A percentile compares a stretch with the other conserved stretches of the same genome.
Conservation (phyloP, 495 filamentous ascomycete species). For the Trichocladium antarcticum region DNA sequence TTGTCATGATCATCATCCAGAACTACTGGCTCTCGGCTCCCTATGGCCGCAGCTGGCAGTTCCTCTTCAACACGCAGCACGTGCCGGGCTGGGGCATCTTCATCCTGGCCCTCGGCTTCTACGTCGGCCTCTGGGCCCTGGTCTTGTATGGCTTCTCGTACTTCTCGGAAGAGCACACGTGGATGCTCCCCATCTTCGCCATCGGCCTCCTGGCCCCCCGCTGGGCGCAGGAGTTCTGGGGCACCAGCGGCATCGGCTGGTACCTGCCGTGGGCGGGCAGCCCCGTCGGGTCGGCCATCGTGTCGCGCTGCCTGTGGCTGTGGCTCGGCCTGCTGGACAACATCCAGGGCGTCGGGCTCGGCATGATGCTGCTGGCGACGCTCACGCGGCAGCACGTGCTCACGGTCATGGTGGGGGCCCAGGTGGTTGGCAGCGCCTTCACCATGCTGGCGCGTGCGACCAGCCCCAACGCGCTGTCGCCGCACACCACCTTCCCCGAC, state of each 20-base stretch:
- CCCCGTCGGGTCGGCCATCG: constrained; percentile 39
- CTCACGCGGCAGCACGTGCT: constrained; percentile 50
- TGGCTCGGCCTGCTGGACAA: constrained; percentile 55
- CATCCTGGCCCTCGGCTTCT: constrained; percentile 47
- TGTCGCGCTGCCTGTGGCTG: constrained; percentile 49
- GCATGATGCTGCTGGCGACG: constrained; percentile 54
- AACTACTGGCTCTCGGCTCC: constrained; percentile 55
- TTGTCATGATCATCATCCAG: constrained; percentile 51
- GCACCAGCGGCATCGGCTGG: constrained; percentile 42
- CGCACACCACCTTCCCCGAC: constrained; percentile 54
- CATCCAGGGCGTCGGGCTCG: constrained; percentile 50
- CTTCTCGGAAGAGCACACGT: constrained; percentile 45
- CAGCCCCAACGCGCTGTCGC: constrained; percentile 48
- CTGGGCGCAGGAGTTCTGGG: constrained; percentile 60
- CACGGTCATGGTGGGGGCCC: constrained; percentile 44
- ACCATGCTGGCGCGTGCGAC: constrained; percentile 49
- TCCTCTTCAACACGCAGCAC: constrained; percentile 45
- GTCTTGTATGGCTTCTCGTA: constrained; percentile 39
- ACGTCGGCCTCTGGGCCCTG: constrained; percentile 45
- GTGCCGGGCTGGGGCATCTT: constrained; percentile 43
- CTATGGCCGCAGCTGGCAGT: constrained; percentile 53
- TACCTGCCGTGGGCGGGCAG: constrained; percentile 51
- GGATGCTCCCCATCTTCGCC: constrained; percentile 58
- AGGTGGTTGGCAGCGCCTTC: constrained; percentile 44
- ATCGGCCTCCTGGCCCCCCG: constrained; percentile 51